Evolutionary conservation across 345 rosid species (phyloP).

Genomic region (Schrenkiella parvula): DNA sequence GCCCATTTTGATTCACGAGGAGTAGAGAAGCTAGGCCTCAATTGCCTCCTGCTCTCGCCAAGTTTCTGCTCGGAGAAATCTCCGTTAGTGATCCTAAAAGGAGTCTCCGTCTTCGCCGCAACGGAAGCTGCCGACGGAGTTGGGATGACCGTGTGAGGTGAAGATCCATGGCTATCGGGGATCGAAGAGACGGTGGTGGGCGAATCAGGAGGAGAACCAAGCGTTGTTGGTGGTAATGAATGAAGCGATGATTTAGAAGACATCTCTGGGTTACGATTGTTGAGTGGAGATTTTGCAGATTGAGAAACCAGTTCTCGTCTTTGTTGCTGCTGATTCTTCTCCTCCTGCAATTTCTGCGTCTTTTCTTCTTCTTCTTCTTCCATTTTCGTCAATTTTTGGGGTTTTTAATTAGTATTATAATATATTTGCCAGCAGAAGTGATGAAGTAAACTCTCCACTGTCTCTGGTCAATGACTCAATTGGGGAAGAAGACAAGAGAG

Average conservation of each 20-base stretch:
- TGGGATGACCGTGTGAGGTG: conserved; percentile 31
- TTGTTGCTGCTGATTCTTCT: not conserved
- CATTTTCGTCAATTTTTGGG: conserved; percentile 6
- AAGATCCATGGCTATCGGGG: conserved; percentile 43
- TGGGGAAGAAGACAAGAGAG: conserved; percentile 29
- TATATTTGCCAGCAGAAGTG: conserved; percentile 9
- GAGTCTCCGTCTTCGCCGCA: conserved; percentile 29
- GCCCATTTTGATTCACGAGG: conserved; percentile 49
- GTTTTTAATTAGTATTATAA: not conserved
- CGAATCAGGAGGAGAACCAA: conserved; percentile 39
- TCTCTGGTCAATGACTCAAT: conserved; percentile 13
- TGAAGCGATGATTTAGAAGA: conserved; percentile 33
- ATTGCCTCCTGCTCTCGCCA: conserved; percentile 32
- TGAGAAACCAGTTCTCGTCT: not conserved
- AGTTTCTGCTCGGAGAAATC: conserved; percentile 18
- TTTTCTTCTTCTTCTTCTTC: conserved; percentile 11
- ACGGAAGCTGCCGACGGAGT: conserved; percentile 26
- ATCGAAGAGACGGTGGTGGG: conserved; percentile 35
- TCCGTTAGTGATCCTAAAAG: conserved; percentile 24
- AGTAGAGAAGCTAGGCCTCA: conserved; percentile 43
- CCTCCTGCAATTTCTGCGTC: conserved; percentile 5
- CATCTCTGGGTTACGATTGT: conserved; percentile 8
- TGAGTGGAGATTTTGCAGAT: not conserved
- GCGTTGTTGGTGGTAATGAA: conserved; percentile 28
- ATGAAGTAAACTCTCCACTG: conserved; percentile 5